phyloP scores from a whole-genome alignment of 306 rosid species.

The Coriaria nepalensis region DNA sequence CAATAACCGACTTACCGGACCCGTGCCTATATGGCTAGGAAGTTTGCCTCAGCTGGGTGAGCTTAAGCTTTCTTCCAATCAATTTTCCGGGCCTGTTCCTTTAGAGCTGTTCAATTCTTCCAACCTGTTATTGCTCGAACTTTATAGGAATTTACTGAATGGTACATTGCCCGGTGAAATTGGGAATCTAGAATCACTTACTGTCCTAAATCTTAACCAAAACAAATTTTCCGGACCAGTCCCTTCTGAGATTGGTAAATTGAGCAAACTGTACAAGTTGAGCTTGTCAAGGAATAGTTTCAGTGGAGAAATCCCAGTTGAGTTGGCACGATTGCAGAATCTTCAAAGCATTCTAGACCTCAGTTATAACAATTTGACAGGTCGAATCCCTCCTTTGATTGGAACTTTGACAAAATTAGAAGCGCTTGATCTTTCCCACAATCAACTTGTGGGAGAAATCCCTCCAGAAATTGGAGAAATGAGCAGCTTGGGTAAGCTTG shows the following conservation, averaged over 20 bases:
- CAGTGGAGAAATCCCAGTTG: slow-evolving; percentile 52
- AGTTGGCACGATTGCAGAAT: slow-evolving; percentile 72
- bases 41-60: slow-evolving; percentile 60
- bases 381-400: slow-evolving; percentile 52
- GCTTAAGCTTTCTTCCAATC: slow-evolving; percentile 64
- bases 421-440: slow-evolving; percentile 79
- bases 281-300: slow-evolving; percentile 48
- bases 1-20: slow-evolving; percentile 52
- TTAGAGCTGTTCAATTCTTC: slow-evolving; percentile 53
- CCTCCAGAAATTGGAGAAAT: slow-evolving; percentile 58
- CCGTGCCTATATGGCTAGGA: slow-evolving; percentile 69
- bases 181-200: slow-evolving; percentile 47
- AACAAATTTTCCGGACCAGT: slow-evolving; percentile 57
- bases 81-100: slow-evolving; percentile 54
- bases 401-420: slow-evolving; percentile 52
- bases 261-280: slow-evolving; percentile 62
- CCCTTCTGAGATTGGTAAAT: slow-evolving; percentile 46
- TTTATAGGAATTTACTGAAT: slow-evolving; percentile 47
- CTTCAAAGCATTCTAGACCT: slow-evolving; percentile 76
- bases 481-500: slow-evolving; percentile 85
- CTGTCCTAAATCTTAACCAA: slow-evolving; percentile 48
- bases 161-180: slow-evolving; percentile 61
- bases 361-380: slow-evolving; percentile 67
- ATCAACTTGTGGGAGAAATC: slow-evolving; percentile 65
- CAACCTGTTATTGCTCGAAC: slow-evolving; percentile 55